These are phyloP conservation scores for Metschnikowia continentalis DNA, from an alignment of 805 yeast genomes.

Conservation along the genomic window DNA sequence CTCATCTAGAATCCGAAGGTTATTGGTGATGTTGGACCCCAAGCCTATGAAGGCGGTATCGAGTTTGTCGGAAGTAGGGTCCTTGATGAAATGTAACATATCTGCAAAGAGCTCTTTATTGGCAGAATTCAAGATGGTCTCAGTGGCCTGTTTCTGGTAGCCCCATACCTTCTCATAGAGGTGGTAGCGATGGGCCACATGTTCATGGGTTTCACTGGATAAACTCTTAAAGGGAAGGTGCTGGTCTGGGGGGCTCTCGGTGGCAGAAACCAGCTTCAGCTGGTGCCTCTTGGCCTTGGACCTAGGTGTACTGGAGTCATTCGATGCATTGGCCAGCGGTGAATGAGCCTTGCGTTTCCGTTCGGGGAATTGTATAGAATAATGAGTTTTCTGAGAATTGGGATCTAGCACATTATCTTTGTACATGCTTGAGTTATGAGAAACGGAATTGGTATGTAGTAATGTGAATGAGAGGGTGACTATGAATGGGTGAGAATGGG, in stretches of 20 bases:
- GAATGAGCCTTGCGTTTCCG: neutral
- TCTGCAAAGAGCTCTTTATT: constrained; percentile 28
- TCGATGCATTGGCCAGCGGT: neutral
- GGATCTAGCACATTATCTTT: constrained; percentile 11
- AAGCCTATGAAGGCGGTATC: constrained; percentile 33
- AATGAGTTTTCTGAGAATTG: constrained; percentile 31
- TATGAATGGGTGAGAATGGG: too few relatives aligned
- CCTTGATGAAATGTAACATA: constrained; percentile 23
- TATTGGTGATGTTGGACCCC: constrained; percentile 40
- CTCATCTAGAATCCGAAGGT: constrained; percentile 35
- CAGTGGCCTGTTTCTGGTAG: constrained; percentile 25
- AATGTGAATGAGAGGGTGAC: neutral
- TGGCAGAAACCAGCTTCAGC: neutral
- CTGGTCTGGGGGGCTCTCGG: neutral
- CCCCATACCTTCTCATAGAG: constrained; percentile 27
- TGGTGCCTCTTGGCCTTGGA: neutral
- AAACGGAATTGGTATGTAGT: neutral
- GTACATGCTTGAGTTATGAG: neutral
- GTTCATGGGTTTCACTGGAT: constrained; percentile 20
- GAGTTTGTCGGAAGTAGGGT: constrained; percentile 18
- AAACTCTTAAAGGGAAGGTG: constrained; percentile 22
- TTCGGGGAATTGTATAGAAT: constrained; percentile 19
- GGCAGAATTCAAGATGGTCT: constrained; percentile 28
- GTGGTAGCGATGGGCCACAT: constrained; percentile 22
- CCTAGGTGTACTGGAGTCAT: too few relatives aligned